phyloP scores from a whole-genome alignment of 2,329 filamentous ascomycete genomes.

The Truncatella angustata region DNA sequence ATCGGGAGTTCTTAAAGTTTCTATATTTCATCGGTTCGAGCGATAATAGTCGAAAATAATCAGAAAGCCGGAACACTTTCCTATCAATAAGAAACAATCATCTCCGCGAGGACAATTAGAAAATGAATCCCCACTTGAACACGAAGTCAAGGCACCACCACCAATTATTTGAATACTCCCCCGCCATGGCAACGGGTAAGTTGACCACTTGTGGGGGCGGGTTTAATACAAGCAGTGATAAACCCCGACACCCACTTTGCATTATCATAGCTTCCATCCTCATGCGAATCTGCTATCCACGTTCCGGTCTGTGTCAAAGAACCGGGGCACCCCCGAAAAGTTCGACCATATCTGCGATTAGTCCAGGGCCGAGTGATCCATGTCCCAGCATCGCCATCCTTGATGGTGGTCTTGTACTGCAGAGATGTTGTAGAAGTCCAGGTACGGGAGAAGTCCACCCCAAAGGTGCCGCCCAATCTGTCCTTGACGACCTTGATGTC shows the following conservation, averaged over 20 bases:
- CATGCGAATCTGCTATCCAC: conserved; percentile 1
- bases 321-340: not conserved
- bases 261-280: not conserved
- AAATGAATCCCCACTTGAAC: too few relatives aligned
- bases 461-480: not conserved
- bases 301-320: conserved; percentile 1
- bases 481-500: conserved; percentile 4
- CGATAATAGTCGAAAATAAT: too few relatives aligned
- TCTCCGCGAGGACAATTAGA: too few relatives aligned
- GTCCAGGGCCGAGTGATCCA: conserved; percentile 3
- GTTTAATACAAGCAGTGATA: conserved; percentile 1
- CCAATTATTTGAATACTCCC: too few relatives aligned
- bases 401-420: conserved; percentile 3
- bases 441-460: not conserved
- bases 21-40: too few relatives aligned
- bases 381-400: not conserved
- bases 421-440: conserved; percentile 1
- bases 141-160: too few relatives aligned
- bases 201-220: not conserved
- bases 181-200: not conserved
- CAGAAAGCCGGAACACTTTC: too few relatives aligned
- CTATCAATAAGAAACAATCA: too few relatives aligned
- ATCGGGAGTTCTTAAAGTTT: not conserved
- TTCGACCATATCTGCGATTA: conserved; percentile 1
- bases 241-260: conserved; percentile 5